Evolutionary conservation across 169 alveolate species (phyloP).

Genomic region (Blepharisma undulans): DNA sequence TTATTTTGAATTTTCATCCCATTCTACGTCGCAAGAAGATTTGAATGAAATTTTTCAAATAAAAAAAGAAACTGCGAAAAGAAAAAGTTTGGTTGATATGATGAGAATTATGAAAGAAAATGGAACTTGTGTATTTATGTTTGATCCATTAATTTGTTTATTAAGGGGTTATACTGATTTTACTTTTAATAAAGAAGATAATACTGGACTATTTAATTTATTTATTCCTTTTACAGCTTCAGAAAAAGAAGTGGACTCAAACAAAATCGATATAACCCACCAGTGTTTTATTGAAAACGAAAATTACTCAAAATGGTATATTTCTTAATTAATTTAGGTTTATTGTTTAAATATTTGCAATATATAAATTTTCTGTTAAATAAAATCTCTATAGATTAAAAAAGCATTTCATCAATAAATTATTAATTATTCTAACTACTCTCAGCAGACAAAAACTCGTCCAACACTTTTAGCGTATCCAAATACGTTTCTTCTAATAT

Average conservation of each 20-base stretch:
- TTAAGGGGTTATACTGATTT: background rate
- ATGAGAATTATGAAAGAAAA: background rate
- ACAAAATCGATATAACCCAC: background rate
- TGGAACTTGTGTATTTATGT: background rate
- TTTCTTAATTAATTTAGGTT: background rate
- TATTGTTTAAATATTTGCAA: too few species aligned
- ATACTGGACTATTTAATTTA: background rate
- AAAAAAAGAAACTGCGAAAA: background rate
- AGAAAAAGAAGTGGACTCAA: background rate
- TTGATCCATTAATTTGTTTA: background rate
- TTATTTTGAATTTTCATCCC: background rate
- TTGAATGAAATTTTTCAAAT: background rate
- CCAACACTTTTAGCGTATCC: slow-evolving; percentile 8
- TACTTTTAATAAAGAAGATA: background rate
- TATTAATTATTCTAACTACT: background rate
- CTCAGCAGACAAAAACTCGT: slow-evolving; percentile 2
- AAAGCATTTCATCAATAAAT: too few species aligned
- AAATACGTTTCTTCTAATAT: slow-evolving; percentile 16
- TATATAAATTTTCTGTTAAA: too few species aligned
- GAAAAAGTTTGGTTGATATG: background rate
- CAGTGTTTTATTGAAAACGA: background rate
- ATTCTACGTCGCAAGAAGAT: background rate
- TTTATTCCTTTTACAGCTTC: background rate
- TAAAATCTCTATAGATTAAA: too few species aligned
- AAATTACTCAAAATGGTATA: background rate